phyloP scores from a whole-genome alignment of 768 basidiomycete genomes.

The Cyclocybe aegerita region DNA sequence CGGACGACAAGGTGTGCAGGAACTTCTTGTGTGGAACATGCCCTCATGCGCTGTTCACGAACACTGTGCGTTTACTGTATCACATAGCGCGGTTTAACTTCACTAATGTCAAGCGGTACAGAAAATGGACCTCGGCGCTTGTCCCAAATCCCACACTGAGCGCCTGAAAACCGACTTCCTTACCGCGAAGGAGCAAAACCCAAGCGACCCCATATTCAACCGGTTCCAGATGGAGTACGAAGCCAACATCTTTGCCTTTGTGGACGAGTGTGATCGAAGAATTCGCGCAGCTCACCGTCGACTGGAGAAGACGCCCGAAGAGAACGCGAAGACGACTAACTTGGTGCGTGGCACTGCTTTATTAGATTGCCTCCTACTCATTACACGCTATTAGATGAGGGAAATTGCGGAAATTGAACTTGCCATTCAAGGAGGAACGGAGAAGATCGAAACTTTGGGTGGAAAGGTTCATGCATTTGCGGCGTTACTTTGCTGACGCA shows the following conservation, averaged over 20 bases:
- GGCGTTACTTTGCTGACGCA: conserved; percentile 11
- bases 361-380: conserved; percentile 5
- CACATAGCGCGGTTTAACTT: neutral
- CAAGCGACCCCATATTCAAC: conserved; percentile 78
- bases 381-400: conserved; percentile 66
- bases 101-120: conserved; percentile 26
- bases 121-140: conserved; percentile 99
- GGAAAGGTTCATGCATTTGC: conserved; percentile 22
- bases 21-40: conserved; percentile 99
- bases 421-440: conserved; percentile 97
- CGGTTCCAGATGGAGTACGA: conserved; percentile 96
- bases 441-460: conserved; percentile 96
- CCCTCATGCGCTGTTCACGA: conserved; percentile 95
- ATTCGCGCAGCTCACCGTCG: conserved; percentile 92
- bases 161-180: conserved; percentile 89
- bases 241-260: conserved; percentile 91
- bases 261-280: conserved; percentile 97
- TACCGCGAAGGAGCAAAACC: conserved; percentile 72
- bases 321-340: conserved; percentile 98
- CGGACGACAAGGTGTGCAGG: conserved; percentile 96
- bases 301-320: conserved; percentile 98
- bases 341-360: conserved; percentile 49
- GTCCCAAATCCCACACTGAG: conserved; percentile 95
- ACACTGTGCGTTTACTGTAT: conserved; percentile 68
- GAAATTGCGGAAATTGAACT: conserved; percentile 99